Percentiles rank a stretch among this genome's conserved stretches.
Conservation (phyloP, 768 basidiomycete species). For the Suillus variegatus region DNA sequence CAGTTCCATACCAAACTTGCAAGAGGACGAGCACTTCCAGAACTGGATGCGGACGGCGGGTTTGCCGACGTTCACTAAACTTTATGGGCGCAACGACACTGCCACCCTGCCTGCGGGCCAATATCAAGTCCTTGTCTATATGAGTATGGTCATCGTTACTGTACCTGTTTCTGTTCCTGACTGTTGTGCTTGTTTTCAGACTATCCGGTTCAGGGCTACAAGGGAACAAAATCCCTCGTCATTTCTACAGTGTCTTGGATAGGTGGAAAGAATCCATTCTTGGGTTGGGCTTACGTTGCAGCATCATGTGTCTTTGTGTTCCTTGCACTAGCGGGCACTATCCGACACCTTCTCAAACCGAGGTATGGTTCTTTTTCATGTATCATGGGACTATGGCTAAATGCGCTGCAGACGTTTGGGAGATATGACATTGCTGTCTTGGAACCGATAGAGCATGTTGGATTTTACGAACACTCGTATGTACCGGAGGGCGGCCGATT, state of each 20-base stretch:
- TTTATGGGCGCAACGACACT: constrained; percentile 89
- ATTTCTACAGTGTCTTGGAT: constrained; percentile 99
- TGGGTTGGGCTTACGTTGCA: constrained; percentile 97
- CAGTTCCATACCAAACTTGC: constrained; percentile 72
- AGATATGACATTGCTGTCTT: constrained; percentile 85
- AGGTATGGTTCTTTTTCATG: constrained; percentile 49
- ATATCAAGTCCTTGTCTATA: constrained; percentile 74
- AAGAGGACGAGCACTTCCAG: constrained; percentile 88
- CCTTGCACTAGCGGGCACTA: constrained; percentile 85
- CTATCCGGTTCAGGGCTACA: constrained; percentile 88
- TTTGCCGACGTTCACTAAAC: constrained; percentile 93
- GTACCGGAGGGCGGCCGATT: constrained; percentile 15
- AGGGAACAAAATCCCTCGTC: constrained; percentile 95
- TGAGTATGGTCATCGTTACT: constrained; percentile 61
- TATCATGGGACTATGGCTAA: constrained; percentile 3
- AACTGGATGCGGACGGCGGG: constrained; percentile 99
- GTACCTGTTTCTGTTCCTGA: background rate
- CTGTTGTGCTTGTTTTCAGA: constrained; percentile 49
- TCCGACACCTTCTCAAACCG: constrained; percentile 90
- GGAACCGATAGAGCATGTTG: constrained; percentile 56
- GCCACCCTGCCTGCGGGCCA: constrained; percentile 67
- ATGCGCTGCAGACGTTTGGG: constrained; percentile 63
- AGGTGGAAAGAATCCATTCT: constrained; percentile 97
- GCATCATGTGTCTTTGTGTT: constrained; percentile 85
- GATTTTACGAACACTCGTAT: constrained; percentile 17